Evolutionary conservation across 2,329 filamentous ascomycete genomes (phyloP).

Genomic region (Biscogniauxia mediterranea): DNA sequence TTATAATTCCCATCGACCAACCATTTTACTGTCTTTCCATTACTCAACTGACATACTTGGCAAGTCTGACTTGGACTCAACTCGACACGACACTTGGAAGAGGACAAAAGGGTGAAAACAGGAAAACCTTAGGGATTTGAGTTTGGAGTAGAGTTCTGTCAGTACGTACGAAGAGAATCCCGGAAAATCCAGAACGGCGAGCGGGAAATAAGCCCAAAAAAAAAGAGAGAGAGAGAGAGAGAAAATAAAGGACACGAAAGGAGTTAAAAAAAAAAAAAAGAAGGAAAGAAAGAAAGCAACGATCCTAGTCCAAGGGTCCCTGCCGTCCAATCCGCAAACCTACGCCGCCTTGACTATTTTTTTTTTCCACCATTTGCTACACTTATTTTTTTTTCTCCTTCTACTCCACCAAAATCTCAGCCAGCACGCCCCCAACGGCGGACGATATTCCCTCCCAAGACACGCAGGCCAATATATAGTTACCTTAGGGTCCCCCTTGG

Average conservation of each 20-base stretch:
- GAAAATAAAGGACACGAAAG: conserved; percentile 7
- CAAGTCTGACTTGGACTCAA: background rate
- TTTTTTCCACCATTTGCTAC: conserved; percentile 10
- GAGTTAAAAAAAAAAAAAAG: conserved; percentile 5
- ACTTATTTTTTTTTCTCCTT: conserved; percentile 1
- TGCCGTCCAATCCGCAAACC: conserved; percentile 22
- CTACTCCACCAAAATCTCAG: conserved; percentile 20
- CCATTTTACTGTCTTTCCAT: background rate
- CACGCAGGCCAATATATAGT: conserved; percentile 23
- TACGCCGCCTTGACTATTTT: conserved; percentile 18
- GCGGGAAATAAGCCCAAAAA: background rate
- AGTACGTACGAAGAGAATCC: background rate
- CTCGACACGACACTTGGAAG: no score
- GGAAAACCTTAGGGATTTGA: background rate
- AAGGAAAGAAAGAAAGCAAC: conserved; percentile 12
- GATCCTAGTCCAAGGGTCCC: conserved; percentile 17
- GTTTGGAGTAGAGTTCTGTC: background rate
- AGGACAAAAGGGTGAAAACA: background rate
- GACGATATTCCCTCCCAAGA: conserved; percentile 20
- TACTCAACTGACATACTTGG: background rate
- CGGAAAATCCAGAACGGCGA: background rate
- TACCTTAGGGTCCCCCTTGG: background rate
- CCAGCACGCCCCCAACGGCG: conserved; percentile 12
- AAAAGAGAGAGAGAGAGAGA: conserved; percentile 9
- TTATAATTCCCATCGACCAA: background rate